Evolutionary conservation across 1,139 yeast species (phyloP), one percentile per base, ranked within the genome.

Genomic region (Saccharomyces pastorianus): DNA sequence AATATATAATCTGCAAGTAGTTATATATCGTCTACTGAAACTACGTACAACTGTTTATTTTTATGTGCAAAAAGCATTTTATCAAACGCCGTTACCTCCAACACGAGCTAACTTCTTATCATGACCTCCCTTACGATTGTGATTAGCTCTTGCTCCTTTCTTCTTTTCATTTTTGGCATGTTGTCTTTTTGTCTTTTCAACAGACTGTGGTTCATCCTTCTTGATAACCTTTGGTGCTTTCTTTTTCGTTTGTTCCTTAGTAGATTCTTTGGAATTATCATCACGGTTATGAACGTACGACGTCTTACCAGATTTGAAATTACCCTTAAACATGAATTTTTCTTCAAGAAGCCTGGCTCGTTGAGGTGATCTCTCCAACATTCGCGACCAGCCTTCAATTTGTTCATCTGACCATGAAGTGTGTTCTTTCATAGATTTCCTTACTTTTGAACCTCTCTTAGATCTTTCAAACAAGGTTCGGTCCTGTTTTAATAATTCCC

Each of bases 321-420:
- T 20, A 20, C 23, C 23, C 23, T 69, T 75, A 55, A 82, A 78
- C 74, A 77, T 73, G 61, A 74, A 84, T 60, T 79, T 78, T 53
- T 84, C 86, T 62, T 87, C 95, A 55, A 87, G 67, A 6, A 80
- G 57, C 58, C 77, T 78, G 58, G 78, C 84, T 56, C 87, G 73
- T 52, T 76, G 72, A 0, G 95, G 90, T 49, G 84, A 80, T 60
- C 80, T 80, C 50, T 80, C 77, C 32, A 90, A 68, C 85, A 87
- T 85, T 56, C 86, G 73, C 1, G 86, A 85, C 97, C 97, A 91
- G 0, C 96, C 96, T 73, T 91, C 97, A 49, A 91, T 81, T 67
- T 89, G 96, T 65, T 88, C 96, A 67, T 90, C 93, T 0, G 90
- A 76, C 96, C 96, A 88, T 1, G 75, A 75, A 0, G 84, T 79